Conservation (phyloP, 805 yeast species). For the Ogataea trehalophila region DNA sequence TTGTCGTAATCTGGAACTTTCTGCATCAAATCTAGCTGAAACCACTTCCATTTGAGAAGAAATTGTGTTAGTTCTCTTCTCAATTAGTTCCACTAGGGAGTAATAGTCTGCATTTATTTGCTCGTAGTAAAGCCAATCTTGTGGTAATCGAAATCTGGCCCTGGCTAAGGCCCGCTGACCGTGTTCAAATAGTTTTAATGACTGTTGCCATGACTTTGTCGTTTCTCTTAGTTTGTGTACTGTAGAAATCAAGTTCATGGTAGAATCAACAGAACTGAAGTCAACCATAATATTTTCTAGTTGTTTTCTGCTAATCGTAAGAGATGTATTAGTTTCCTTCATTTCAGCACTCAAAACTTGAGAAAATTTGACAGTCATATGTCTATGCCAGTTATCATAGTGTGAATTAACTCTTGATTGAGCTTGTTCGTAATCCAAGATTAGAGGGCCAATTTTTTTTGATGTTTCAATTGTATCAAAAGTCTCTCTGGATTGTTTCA, state of each 20-base stretch:
- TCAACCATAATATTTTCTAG: constrained; percentile 35
- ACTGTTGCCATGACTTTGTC: constrained; percentile 18
- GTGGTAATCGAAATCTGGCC: constrained; percentile 43
- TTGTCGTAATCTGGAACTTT: constrained; percentile 33
- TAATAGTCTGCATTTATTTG: constrained; percentile 51
- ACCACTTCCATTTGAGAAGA: constrained; percentile 36
- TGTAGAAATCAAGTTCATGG: constrained; percentile 34
- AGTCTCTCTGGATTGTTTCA: constrained; percentile 37
- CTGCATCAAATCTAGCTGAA: constrained; percentile 39
- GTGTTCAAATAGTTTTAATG: constrained; percentile 19
- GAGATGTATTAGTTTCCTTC: constrained; percentile 24
- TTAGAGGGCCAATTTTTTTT: constrained; percentile 35
- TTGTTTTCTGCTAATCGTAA: constrained; percentile 30
- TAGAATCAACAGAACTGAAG: constrained; percentile 34
- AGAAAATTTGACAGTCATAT: constrained; percentile 38
- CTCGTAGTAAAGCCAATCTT: constrained; percentile 56
- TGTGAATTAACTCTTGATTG: constrained; percentile 43
- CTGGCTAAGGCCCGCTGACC: constrained; percentile 31
- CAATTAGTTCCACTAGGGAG: constrained; percentile 36
- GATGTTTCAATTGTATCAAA: constrained; percentile 48
- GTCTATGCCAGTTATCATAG: constrained; percentile 56
- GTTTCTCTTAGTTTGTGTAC: constrained; percentile 31
- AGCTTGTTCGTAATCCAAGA: constrained; percentile 47
- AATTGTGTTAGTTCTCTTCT: constrained; percentile 22
- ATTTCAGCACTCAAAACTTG: constrained; percentile 31